Evolutionary conservation across 2,329 filamentous ascomycete genomes (phyloP).

Genomic region (Zasmidium cellare): DNA sequence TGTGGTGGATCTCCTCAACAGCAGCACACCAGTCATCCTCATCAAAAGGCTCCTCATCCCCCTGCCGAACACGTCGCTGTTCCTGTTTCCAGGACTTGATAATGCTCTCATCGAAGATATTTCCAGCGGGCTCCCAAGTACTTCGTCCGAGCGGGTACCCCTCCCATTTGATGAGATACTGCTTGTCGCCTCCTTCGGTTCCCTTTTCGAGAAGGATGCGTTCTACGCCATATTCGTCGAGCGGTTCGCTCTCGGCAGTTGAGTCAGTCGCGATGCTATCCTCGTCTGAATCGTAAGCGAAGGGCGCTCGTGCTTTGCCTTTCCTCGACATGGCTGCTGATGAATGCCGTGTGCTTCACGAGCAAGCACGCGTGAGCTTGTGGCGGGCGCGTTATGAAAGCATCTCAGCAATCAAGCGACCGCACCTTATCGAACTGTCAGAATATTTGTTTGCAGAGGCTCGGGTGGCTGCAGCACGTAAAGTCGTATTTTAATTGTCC

Average conservation of each 20-base stretch:
- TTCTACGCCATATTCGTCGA: conserved; percentile 32
- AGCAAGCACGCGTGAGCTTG: no score
- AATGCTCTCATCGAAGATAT: conserved; percentile 19
- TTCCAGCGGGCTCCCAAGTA: conserved; percentile 33
- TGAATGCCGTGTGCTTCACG: background rate
- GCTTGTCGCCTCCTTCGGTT: conserved; percentile 5
- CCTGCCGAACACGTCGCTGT: conserved; percentile 18
- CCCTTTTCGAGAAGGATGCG: conserved; percentile 28
- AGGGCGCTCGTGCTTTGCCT: background rate
- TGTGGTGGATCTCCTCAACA: conserved; percentile 7
- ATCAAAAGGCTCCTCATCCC: conserved; percentile 25
- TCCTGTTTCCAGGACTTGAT: conserved; percentile 24
- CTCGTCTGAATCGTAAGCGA: conserved; percentile 24
- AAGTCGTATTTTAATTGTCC: background rate
- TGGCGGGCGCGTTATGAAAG: no score
- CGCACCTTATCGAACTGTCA: no score
- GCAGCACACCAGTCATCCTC: conserved; percentile 22
- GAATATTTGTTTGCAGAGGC: no score
- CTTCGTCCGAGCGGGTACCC: conserved; percentile 28
- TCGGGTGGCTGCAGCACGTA: no score
- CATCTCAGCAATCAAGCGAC: no score
- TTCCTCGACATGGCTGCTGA: background rate
- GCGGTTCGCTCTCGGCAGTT: conserved; percentile 23
- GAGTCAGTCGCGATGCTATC: conserved; percentile 32
- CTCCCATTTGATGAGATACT: conserved; percentile 35